Percentiles rank a stretch among this genome's conserved stretches.
Conservation (phyloP, 139 green algal species). For the Coelastrella sp. region DNA sequence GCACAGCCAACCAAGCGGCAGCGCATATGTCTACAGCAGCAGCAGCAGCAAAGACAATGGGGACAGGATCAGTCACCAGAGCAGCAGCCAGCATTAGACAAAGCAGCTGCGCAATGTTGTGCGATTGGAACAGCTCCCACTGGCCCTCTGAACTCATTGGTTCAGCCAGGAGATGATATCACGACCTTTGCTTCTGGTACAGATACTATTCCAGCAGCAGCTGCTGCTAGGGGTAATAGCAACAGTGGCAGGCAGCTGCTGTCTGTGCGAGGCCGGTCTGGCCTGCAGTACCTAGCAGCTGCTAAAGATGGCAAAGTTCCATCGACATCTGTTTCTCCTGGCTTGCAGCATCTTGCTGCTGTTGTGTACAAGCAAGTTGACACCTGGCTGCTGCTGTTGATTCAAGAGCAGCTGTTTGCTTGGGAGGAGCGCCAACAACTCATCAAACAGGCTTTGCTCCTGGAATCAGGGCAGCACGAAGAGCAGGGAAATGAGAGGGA, state of each 20-base stretch:
- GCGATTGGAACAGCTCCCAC: background rate
- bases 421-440: background rate
- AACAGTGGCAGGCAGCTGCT: background rate
- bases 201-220: too few species aligned
- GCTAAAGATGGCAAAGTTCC: too few species aligned
- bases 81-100: background rate
- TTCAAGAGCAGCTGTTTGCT: background rate
- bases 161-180: too few species aligned
- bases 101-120: background rate
- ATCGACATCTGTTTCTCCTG: background rate
- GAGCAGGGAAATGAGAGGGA: background rate
- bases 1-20: background rate
- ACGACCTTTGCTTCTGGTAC: too few species aligned
- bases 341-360: background rate
- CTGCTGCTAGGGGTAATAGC: too few species aligned
- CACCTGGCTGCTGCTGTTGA: conserved; percentile 3
- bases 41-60: conserved; percentile 10
- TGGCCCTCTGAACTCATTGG: background rate
- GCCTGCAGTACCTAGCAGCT: background rate
- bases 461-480: conserved; percentile 4
- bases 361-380: background rate
- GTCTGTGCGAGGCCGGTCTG: background rate
- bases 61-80: background rate
- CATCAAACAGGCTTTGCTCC: background rate
- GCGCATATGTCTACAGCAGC: background rate